Percentiles rank a stretch among this genome's conserved stretches.
Evolutionary conservation across 2,329 filamentous ascomycete species (phyloP).

Genomic region (Neurospora sp.): DNA sequence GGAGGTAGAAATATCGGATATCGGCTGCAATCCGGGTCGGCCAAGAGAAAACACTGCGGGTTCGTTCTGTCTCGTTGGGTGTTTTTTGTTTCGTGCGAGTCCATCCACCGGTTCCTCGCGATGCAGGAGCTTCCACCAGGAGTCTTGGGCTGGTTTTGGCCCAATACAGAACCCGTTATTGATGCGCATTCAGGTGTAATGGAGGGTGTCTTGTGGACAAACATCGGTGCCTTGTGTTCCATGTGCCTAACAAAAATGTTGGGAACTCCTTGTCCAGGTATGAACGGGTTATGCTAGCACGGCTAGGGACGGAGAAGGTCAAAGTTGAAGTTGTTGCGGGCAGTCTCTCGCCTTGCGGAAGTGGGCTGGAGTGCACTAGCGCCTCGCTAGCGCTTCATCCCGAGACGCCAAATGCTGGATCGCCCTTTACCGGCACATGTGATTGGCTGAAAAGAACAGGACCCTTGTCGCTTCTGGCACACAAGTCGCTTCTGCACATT

Average conservation of each 20-base stretch:
- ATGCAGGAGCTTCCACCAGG: neutral
- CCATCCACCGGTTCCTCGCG: neutral
- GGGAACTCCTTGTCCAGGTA: neutral
- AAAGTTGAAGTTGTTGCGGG: constrained; percentile 2
- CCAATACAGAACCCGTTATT: neutral
- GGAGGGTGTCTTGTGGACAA: neutral
- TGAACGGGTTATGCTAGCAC: neutral
- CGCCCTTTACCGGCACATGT: constrained; percentile 7
- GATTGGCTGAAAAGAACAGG: constrained; percentile 14
- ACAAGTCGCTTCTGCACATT: constrained; percentile 11
- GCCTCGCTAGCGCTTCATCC: constrained; percentile 20
- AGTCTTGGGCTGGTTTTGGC: neutral
- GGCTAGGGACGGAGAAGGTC: neutral
- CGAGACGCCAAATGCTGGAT: constrained; percentile 19
- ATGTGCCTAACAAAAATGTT: neutral
- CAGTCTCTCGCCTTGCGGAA: constrained; percentile 4
- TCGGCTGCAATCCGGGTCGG: neutral
- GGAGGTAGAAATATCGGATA: neutral
- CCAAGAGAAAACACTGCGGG: neutral
- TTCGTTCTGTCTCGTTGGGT: neutral
- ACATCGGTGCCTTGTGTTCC: neutral
- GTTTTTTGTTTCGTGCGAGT: neutral
- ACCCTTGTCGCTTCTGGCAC: constrained; percentile 15
- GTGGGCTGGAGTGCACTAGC: constrained; percentile 11
- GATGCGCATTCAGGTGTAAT: neutral